phyloP scores from a whole-genome alignment of 768 basidiomycete species.

The Phylloporus rhodoxanthus region DNA sequence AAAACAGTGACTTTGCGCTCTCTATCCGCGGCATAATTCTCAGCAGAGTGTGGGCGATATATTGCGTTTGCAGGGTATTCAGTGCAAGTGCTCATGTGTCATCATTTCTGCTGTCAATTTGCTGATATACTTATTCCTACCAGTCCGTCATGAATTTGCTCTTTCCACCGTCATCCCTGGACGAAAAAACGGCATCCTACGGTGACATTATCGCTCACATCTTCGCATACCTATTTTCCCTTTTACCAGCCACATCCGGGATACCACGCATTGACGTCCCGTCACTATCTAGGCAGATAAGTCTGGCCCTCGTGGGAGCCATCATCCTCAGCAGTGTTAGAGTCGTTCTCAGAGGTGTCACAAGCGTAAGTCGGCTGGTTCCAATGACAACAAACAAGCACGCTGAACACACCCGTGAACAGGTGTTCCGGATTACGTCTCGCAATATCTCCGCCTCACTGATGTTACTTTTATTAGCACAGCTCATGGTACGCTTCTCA shows the following conservation, averaged over 20 bases:
- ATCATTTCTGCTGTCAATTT: constrained; percentile 2
- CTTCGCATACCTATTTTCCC: constrained; percentile 37
- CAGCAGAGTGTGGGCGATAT: constrained; percentile 54
- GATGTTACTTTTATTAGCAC: constrained; percentile 71
- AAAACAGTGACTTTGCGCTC: constrained; percentile 42
- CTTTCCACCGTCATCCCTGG: constrained; percentile 28
- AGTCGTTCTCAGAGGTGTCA: constrained; percentile 62
- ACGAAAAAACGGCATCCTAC: constrained; percentile 37
- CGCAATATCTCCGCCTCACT: constrained; percentile 67
- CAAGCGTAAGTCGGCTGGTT: constrained; percentile 38
- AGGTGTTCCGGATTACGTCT: constrained; percentile 62
- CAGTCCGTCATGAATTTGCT: constrained; percentile 33
- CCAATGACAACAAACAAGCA: neutral
- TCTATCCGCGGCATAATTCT: constrained; percentile 53
- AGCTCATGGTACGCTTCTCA: constrained; percentile 61
- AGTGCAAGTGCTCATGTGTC: constrained; percentile 41
- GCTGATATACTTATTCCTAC: constrained; percentile 13
- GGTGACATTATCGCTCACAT: constrained; percentile 39
- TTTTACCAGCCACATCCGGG: constrained; percentile 32
- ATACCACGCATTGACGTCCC: constrained; percentile 31
- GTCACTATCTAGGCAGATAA: constrained; percentile 49
- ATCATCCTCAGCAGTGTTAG: constrained; percentile 73
- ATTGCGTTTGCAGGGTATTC: constrained; percentile 58
- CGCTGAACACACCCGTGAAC: neutral
- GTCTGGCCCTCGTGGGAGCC: constrained; percentile 65